Evolutionary conservation across 176 grass and related monocot genomes (phyloP).

Genomic region (Triticum turgidum): DNA sequence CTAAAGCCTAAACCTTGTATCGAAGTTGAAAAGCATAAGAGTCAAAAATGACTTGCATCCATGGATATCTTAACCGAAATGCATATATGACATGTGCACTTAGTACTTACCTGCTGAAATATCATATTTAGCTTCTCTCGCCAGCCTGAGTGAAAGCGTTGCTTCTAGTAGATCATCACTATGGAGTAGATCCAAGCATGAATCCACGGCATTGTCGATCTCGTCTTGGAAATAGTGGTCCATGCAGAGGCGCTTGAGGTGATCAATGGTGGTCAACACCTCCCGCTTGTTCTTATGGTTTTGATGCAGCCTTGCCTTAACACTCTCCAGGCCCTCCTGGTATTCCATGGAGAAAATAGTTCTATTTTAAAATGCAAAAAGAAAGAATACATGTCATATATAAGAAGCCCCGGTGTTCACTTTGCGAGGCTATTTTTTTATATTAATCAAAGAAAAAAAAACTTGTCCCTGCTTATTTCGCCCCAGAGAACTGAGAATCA

Average conservation of each 20-base stretch:
- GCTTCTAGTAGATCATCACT: slow-evolving; percentile 4
- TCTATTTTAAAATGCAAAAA: background rate
- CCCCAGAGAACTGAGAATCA: no score
- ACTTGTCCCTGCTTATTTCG: no score
- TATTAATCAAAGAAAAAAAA: no score
- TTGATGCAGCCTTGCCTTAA: background rate
- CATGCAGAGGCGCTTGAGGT: slow-evolving; percentile 43
- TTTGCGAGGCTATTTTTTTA: no score
- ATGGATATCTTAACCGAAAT: no score
- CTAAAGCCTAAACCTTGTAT: no score
- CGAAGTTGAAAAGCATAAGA: no score
- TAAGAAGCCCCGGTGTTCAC: no score
- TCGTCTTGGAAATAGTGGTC: slow-evolving; percentile 46
- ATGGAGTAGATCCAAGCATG: background rate
- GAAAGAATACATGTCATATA: no score
- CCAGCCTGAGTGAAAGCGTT: slow-evolving; percentile 32
- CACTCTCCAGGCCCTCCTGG: slow-evolving; percentile 11
- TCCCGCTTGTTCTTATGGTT: background rate
- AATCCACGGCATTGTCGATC: background rate
- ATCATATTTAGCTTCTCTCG: slow-evolving; percentile 42
- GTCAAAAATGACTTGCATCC: no score
- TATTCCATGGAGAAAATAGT: background rate
- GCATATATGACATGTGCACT: background rate
- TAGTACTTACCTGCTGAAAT: slow-evolving; percentile 35
- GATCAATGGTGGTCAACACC: slow-evolving; percentile 19